Evolutionary conservation across 2,329 filamentous ascomycete species (phyloP).

Genomic region (Ciborinia camelliae): DNA sequence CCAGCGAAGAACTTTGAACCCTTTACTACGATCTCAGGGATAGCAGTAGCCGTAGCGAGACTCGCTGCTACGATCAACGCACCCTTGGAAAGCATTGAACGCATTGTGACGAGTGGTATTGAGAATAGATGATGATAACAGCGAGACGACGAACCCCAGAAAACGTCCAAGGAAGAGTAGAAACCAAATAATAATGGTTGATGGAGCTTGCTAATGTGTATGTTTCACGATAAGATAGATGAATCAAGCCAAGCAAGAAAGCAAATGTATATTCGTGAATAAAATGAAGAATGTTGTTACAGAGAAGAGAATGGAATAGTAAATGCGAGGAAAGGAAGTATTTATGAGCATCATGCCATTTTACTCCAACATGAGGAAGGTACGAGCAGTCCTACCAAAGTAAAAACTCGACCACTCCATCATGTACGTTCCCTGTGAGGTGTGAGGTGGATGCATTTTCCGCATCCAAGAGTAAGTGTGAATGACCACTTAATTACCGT

Average conservation of each 20-base stretch:
- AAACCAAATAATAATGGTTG: neutral
- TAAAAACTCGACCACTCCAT: neutral
- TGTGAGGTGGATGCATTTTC: neutral
- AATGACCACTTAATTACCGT: neutral
- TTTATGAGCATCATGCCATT: neutral
- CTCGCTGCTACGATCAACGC: neutral
- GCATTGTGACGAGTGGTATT: neutral
- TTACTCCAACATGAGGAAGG: neutral
- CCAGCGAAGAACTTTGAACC: slow-evolving; percentile 34
- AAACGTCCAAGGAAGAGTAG: neutral
- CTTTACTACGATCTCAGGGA: slow-evolving; percentile 33
- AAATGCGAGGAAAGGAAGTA: neutral
- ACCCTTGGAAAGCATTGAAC: neutral
- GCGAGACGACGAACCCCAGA: too few species aligned
- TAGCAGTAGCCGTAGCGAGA: slow-evolving; percentile 3
- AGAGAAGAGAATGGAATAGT: neutral
- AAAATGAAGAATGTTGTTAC: neutral
- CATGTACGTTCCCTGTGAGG: neutral
- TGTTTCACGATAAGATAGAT: neutral
- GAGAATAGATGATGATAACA: too few species aligned
- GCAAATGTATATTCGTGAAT: neutral
- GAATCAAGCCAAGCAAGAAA: neutral
- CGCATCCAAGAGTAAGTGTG: neutral
- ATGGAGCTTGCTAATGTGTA: neutral
- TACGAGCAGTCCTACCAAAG: neutral